Conservation (phyloP, 2,329 filamentous ascomycete genomes). For the Lasiodiplodia sp. region DNA sequence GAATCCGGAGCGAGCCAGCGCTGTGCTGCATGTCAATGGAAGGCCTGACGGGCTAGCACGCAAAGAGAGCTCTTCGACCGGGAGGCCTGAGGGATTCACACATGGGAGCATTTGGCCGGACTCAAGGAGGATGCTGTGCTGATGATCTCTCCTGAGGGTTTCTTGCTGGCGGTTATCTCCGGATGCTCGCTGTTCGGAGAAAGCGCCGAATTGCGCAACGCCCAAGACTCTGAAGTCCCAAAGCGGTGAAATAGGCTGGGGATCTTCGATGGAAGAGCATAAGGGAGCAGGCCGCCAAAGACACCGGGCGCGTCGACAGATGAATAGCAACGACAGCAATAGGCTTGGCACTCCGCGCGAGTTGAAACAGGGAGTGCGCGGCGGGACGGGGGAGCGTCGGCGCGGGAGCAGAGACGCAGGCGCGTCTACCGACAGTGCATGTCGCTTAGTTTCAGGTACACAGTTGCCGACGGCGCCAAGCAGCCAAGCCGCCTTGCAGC, state of each 20-base stretch:
- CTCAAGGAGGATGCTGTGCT: conserved; percentile 1
- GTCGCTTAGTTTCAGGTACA: conserved; percentile 17
- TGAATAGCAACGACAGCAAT: neutral
- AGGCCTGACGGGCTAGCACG: conserved; percentile 11
- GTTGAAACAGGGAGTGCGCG: conserved; percentile 25
- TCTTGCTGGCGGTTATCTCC: neutral
- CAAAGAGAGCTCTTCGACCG: neutral
- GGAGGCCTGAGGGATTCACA: conserved; percentile 7
- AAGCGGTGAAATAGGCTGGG: neutral
- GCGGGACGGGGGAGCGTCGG: conserved; percentile 20
- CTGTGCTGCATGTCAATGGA: conserved; percentile 15
- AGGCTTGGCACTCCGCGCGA: conserved; percentile 22
- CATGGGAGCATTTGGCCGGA: neutral
- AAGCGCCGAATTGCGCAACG: conserved; percentile 13
- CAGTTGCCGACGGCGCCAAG: conserved; percentile 7
- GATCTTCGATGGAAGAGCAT: neutral
- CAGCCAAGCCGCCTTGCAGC: neutral
- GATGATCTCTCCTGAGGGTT: conserved; percentile 23
- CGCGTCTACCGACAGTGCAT: neutral
- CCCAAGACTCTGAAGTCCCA: neutral
- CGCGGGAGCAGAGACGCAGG: neutral
- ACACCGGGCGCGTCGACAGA: neutral
- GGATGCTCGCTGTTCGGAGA: conserved; percentile 4
- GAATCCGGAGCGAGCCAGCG: conserved; percentile 15
- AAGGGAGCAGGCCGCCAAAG: neutral